Evolutionary conservation across 768 basidiomycete genomes (phyloP).

Genomic region (Termitomyces sp.): DNA sequence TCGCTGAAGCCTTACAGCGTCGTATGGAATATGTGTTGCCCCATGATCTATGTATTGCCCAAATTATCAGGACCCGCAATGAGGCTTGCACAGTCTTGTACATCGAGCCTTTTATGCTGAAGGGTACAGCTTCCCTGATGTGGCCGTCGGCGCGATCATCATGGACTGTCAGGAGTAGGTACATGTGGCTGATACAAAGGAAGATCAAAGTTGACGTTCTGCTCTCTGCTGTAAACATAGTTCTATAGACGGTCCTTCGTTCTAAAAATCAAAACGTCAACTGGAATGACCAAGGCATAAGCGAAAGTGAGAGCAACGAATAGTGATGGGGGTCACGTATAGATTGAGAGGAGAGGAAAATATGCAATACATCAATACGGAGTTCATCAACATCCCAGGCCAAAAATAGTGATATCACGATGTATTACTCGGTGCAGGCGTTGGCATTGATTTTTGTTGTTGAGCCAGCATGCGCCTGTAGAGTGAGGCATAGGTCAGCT

Average conservation of each 20-base stretch:
- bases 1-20: background rate
- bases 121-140: background rate
- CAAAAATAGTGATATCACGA: slow-evolving; percentile 4
- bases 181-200: background rate
- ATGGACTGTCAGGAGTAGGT: background rate
- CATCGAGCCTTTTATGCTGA: background rate
- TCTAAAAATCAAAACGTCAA: background rate
- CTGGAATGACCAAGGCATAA: background rate
- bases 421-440: background rate
- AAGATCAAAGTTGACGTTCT: background rate
- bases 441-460: slow-evolving; percentile 22
- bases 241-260: background rate
- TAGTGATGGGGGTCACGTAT: background rate
- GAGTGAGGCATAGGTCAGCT: background rate
- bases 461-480: slow-evolving; percentile 41
- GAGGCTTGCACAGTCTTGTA: background rate
- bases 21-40: background rate
- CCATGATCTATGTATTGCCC: background rate
- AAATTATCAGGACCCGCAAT: background rate
- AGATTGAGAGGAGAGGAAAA: background rate
- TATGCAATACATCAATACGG: slow-evolving; percentile 7
- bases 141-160: background rate
- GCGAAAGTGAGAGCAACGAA: background rate
- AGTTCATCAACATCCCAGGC: background rate
- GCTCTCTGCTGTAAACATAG: background rate